These are phyloP conservation scores for Rhodotorula glutinis DNA, from an alignment of 1,284 basidiomycete species.

Conservation along the genomic window DNA sequence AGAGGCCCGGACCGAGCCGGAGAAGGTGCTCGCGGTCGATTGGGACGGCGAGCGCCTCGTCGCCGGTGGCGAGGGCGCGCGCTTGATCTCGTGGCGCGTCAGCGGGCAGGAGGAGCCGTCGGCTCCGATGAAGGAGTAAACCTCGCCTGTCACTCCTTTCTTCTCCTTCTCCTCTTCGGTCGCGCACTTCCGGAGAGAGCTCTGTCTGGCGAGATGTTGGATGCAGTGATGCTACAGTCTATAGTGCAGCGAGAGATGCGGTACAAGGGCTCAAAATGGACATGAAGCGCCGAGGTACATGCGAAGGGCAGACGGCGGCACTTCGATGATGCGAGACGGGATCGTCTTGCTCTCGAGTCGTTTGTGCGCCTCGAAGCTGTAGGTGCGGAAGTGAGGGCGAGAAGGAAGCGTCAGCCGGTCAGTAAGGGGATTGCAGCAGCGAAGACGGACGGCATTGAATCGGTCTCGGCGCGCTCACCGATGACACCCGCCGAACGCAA, in stretches of 20 bases:
- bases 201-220: no score
- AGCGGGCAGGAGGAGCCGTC: conserved; percentile 15
- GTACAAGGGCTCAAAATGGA: conserved; percentile 47
- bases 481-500: conserved; percentile 52
- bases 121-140: neutral
- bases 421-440: no score
- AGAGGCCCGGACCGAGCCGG: conserved; percentile 38
- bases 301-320: conserved; percentile 48
- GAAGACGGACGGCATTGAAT: no score
- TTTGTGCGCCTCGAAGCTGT: conserved; percentile 50
- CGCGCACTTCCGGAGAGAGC: no score
- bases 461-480: no score
- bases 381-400: neutral
- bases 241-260: neutral
- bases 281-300: conserved; percentile 49
- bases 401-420: neutral
- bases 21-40: conserved; percentile 57
- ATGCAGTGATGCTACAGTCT: neutral
- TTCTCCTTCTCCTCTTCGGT: no score
- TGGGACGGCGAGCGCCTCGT: conserved; percentile 71
- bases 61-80: conserved; percentile 69
- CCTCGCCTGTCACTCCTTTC: neutral
- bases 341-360: conserved; percentile 48
- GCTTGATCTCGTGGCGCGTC: conserved; percentile 34
- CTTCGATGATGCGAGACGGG: conserved; percentile 49